Evolutionary conservation across 768 basidiomycete genomes (phyloP).

Genomic region (Serpula lacrymans): DNA sequence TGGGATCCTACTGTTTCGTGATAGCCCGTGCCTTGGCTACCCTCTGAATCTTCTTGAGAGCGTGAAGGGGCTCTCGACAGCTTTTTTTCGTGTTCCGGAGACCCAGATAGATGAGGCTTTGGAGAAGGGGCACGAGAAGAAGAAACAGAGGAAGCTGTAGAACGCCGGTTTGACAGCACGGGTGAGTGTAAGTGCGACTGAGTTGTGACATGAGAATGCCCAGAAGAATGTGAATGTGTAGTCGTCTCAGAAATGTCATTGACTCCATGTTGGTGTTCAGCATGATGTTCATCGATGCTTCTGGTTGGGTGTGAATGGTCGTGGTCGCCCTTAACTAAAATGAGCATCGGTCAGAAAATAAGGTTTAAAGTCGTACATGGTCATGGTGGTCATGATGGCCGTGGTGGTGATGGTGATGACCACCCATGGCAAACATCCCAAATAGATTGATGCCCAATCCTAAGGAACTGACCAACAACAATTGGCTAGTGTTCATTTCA

Average conservation of each 20-base stretch:
- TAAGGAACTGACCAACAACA: conserved; percentile 83
- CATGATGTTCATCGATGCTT: too few species aligned
- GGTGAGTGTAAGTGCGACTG: conserved; percentile 32
- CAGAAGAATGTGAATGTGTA: conserved; percentile 57
- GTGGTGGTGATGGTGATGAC: conserved; percentile 71
- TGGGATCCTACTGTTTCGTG: too few species aligned
- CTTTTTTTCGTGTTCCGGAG: conserved; percentile 12
- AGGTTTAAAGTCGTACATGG: conserved; percentile 51
- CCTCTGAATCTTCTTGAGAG: conserved; percentile 10
- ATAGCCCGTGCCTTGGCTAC: too few species aligned
- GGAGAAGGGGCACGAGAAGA: conserved; percentile 2
- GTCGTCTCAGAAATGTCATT: too few species aligned
- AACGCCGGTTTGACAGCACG: conserved; percentile 1
- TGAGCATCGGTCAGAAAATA: background rate
- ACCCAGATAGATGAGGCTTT: background rate
- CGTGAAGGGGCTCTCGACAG: conserved; percentile 20
- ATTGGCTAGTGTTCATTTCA: conserved; percentile 95
- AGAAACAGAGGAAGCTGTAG: background rate
- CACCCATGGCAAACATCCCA: conserved; percentile 99
- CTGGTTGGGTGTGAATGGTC: too few species aligned
- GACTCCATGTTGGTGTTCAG: too few species aligned
- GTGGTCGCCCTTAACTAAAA: too few species aligned
- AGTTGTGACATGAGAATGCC: conserved; percentile 29
- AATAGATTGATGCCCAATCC: conserved; percentile 94
- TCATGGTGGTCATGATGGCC: conserved; percentile 80